Conservation (phyloP, 139 green algal species). For the Chlorella sp. region DNA sequence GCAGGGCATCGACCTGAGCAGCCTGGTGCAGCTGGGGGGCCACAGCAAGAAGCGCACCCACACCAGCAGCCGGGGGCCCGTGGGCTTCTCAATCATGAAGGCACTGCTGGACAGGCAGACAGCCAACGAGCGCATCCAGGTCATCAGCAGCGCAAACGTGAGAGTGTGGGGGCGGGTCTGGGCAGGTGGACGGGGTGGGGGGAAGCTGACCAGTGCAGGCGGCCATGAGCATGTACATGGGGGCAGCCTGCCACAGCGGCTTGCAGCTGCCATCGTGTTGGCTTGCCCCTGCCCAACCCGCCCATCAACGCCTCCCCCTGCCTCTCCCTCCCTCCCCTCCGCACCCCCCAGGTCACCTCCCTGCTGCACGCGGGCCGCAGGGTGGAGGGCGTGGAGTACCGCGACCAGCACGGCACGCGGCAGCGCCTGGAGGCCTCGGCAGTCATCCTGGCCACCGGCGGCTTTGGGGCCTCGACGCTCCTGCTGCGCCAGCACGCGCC, state of each 20-base stretch:
- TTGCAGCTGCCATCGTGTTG: too few species aligned
- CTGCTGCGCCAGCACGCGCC: conserved; percentile 52
- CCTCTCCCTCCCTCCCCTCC: background rate
- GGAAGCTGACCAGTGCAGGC: background rate
- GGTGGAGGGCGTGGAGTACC: conserved; percentile 24
- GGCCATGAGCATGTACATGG: too few species aligned
- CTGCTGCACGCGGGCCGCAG: conserved; percentile 5
- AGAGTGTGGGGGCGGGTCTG: background rate
- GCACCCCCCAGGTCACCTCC: conserved; percentile 15
- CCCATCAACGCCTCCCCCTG: too few species aligned
- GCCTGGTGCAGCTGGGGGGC: conserved; percentile 62
- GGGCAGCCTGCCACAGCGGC: too few species aligned
- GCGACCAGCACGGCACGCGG: background rate
- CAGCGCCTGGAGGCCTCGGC: conserved; percentile 37
- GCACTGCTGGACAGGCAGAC: conserved; percentile 29
- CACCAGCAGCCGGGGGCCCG: conserved; percentile 44
- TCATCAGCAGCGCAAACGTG: conserved; percentile 23
- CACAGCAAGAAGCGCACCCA: conserved; percentile 49
- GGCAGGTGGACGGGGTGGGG: background rate
- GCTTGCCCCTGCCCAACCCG: too few species aligned
- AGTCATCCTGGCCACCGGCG: conserved; percentile 73
- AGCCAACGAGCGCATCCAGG: conserved; percentile 21
- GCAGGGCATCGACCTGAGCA: conserved; percentile 50
- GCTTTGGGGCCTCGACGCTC: conserved; percentile 67
- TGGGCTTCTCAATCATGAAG: conserved; percentile 67